Evolutionary conservation across 352 stramenopile species (phyloP), one percentile per base, ranked within the genome.

Genomic region (Globisporangium paroecandrum): DNA sequence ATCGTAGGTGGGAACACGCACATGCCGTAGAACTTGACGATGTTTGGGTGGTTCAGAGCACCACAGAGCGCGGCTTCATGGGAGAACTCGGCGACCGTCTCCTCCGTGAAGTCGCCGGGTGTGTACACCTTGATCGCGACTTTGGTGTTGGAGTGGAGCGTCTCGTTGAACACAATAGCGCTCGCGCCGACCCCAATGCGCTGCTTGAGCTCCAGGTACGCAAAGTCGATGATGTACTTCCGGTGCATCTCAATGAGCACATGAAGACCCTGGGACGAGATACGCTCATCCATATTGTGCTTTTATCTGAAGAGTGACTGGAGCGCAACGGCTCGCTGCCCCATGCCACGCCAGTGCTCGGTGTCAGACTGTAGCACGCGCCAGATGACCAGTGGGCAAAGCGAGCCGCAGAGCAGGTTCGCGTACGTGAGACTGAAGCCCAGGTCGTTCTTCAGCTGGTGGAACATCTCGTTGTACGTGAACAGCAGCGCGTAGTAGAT

Each of bases 21-120:
- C 80, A 95, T 89, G 29, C 85, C 87, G 61, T 90, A 89, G 69
- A 95, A 95, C 63, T 78, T 82, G 65, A 92, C 81, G 53, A 95
- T 85, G 69, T 95, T 95, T 1, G 87, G 82, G 59, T 94, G 86
- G 34, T 85, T 71, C 1, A 94, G 70, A 18, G 83, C 76, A 8
- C 82, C 79, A 61, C 83, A 95, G 5, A 95, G 68, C 2, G 84
- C 87, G 7, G 85, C 87, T 63, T 93, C 87, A 27, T 95, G 85
- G 4, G 85, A 93, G 61, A 93, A 95, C 62, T 86, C 83, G 22
- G 82, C 83, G 46, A 95, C 83, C 0, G 78, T 79, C 34, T 89
- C 78, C 55, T 90, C 81, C 0, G 76, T 87, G 34, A 93, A 77
- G 51, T 79, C 81, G 1, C 59, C 62, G 1, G 83, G 84, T 0